phyloP scores from a whole-genome alignment of 306 rosid species.

The Vachellia collinsii region DNA sequence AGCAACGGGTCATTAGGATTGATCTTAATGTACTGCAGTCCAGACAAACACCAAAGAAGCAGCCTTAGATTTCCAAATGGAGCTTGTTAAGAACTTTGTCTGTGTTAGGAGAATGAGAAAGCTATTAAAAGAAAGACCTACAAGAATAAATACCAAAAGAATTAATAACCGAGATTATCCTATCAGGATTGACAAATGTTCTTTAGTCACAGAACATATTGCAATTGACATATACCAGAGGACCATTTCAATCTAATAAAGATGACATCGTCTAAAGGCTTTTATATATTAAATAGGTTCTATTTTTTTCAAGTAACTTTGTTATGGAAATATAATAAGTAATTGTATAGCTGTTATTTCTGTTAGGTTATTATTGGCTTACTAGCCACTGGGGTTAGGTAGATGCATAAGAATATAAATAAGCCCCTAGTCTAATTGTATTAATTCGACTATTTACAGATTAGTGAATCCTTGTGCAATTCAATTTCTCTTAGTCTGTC shows the following conservation, averaged over 20 bases:
- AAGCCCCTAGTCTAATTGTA: too few species aligned
- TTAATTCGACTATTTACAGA: too few species aligned
- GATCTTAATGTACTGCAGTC: not conserved
- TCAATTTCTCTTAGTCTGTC: too few species aligned
- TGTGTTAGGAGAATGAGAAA: not conserved
- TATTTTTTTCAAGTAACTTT: too few species aligned
- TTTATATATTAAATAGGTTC: not conserved
- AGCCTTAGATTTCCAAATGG: not conserved
- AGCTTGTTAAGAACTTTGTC: not conserved
- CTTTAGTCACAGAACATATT: not conserved
- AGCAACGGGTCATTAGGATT: not conserved
- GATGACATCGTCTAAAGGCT: not conserved
- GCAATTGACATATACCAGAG: not conserved
- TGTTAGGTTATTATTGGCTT: too few species aligned
- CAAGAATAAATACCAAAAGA: not conserved
- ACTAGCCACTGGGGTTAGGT: too few species aligned
- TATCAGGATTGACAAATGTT: not conserved
- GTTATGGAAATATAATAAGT: too few species aligned
- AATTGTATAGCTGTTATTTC: too few species aligned
- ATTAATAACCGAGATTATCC: not conserved
- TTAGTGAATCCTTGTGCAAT: too few species aligned
- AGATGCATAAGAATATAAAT: too few species aligned
- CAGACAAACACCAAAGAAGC: not conserved
- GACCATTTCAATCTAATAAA: not conserved
- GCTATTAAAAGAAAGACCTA: not conserved